A percentile compares a stretch with the other conserved stretches of the same genome.
phyloP scores from a whole-genome alignment of 257 asterid genomes.

The Hygrophila difformis region DNA sequence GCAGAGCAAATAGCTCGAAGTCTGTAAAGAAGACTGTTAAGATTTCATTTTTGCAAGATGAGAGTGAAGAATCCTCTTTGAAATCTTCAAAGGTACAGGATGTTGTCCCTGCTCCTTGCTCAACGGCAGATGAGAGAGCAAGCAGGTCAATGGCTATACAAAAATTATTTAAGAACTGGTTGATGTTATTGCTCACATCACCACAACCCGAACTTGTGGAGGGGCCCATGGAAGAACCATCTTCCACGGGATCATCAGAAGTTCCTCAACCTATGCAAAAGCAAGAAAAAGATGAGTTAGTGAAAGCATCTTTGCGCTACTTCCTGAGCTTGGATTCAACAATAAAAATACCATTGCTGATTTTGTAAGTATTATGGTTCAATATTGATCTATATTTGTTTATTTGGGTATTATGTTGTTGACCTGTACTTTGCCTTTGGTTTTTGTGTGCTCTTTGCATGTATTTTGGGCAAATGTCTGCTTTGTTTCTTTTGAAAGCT shows the following conservation, averaged over 20 bases:
- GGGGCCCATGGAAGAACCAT: constrained; percentile 37
- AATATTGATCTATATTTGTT: too few relatives aligned
- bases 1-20: constrained; percentile 53
- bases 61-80: constrained; percentile 45
- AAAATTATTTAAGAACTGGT: constrained; percentile 67
- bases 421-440: too few relatives aligned
- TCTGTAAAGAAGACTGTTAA: constrained; percentile 46
- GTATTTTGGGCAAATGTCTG: too few relatives aligned
- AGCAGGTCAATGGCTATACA: constrained; percentile 54
- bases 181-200: constrained; percentile 48
- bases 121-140: constrained; percentile 40
- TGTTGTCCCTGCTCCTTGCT: constrained; percentile 42
- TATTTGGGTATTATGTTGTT: neutral
- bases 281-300: constrained; percentile 28
- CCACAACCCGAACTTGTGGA: constrained; percentile 30
- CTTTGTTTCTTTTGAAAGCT: constrained; percentile 40
- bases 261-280: constrained; percentile 24
- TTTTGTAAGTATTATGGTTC: constrained; percentile 51
- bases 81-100: constrained; percentile 52
- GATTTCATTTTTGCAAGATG: constrained; percentile 60
- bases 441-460: too few relatives aligned
- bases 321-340: constrained; percentile 61
- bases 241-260: constrained; percentile 33
- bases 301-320: constrained; percentile 46
- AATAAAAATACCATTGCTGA: constrained; percentile 57